Evolutionary conservation across 225 moss, liverwort and hornwort species (phyloP), one percentile per base, ranked within the genome.

Genomic region (Pseudoscleropodium purum): DNA sequence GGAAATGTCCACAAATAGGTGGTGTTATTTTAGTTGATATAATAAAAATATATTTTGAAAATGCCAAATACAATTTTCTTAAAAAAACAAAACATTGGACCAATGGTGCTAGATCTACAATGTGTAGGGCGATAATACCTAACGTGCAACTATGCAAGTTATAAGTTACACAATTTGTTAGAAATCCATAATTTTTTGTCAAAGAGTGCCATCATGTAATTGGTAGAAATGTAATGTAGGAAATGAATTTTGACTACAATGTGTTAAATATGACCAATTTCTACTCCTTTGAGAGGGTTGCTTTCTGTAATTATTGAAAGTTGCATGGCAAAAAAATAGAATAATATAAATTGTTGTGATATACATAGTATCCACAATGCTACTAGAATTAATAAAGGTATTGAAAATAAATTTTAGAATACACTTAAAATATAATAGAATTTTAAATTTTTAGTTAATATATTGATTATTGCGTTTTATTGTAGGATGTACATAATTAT

Each of bases 201-300:
- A 31, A 31, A 64, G 15, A 8, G 8, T 64, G 31, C 31, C 16
- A 31, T 31, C 8, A 16, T 64, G 15, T 15, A 2, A 64, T 16
- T 31, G 64, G 64, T 31, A 8, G 12, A 20, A 68, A 21, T 37
- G 37, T 21, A 37, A 12, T 20, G 6, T 68, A 21, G 12, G 3
- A 68, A 68, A 21, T 21, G 21, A n/a, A 68, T 37, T 37, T n/a
- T 34, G 21, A n/a, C 10, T 3, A 21, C 21, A 68, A 68, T 68
- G 21, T 11, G 4, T 68, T 21, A 4, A 68, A 68, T 21, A 68
- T 68, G 21, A 20, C 20, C 37, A 37, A 37, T 68, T 20, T 68
- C 9, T 68, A 11, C 21, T 37, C 3, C n/a, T n/a, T n/a, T 7
- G n/a, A 2, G 7, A 2, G 2, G n/a, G 5, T 4, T n/a, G 21